Percentiles rank a stretch among this genome's conserved stretches.
Conservation (phyloP, 805 yeast genomes). For the Saccharomycopsis sp. region DNA sequence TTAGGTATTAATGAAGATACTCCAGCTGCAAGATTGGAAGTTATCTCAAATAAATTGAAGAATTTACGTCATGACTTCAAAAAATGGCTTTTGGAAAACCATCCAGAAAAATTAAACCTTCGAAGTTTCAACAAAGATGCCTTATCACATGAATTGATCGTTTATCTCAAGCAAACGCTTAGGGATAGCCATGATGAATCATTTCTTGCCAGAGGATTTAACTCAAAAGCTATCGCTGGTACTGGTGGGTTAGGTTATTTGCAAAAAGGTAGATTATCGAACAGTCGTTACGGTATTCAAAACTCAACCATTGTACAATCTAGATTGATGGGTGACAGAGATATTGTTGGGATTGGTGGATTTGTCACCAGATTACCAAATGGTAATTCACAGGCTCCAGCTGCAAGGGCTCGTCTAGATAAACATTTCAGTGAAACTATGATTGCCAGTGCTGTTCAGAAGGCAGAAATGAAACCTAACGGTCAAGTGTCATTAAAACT, state of each 20-base stretch:
- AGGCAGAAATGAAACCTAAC: slow-evolving; percentile 31
- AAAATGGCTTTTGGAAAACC: slow-evolving; percentile 43
- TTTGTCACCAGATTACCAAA: slow-evolving; percentile 34
- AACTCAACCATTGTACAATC: slow-evolving; percentile 57
- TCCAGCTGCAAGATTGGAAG: slow-evolving; percentile 26
- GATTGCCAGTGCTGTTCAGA: slow-evolving; percentile 36
- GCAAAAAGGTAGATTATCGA: slow-evolving; percentile 59
- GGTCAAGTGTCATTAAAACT: slow-evolving; percentile 31
- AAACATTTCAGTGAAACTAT: slow-evolving; percentile 37
- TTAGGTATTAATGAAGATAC: slow-evolving; percentile 25
- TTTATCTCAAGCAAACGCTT: slow-evolving; percentile 31
- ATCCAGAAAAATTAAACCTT: slow-evolving; percentile 36
- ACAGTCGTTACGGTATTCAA: slow-evolving; percentile 54
- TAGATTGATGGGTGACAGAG: slow-evolving; percentile 44
- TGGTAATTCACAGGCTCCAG: slow-evolving; percentile 29
- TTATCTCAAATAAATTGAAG: slow-evolving; percentile 36
- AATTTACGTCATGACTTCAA: slow-evolving; percentile 46
- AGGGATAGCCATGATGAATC: slow-evolving; percentile 3
- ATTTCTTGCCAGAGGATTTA: slow-evolving; percentile 16
- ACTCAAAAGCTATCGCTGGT: slow-evolving; percentile 40
- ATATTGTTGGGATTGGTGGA: slow-evolving; percentile 51
- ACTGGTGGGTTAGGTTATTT: slow-evolving; percentile 72
- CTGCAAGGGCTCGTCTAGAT: slow-evolving; percentile 31
- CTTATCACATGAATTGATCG: slow-evolving; percentile 33
- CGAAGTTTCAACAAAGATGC: slow-evolving; percentile 28